phyloP scores from a whole-genome alignment of 768 basidiomycete species.

The Suillus subaureus region DNA sequence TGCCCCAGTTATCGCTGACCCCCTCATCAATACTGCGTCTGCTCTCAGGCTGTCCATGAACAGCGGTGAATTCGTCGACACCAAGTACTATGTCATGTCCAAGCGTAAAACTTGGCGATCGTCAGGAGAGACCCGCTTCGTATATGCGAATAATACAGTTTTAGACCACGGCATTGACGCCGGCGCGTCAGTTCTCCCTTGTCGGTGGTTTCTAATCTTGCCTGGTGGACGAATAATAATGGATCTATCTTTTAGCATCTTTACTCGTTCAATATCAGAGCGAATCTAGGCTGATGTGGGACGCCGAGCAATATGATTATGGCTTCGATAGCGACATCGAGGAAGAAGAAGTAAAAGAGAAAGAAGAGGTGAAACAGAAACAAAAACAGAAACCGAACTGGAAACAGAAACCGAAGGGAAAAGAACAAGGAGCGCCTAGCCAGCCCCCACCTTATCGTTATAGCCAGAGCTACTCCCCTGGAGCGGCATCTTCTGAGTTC shows the following conservation, averaged over 20 bases:
- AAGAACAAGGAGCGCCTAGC: background rate
- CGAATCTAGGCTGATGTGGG: background rate
- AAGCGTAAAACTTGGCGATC: conserved; percentile 12
- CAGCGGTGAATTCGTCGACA: conserved; percentile 28
- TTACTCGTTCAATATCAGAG: background rate
- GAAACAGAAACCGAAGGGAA: too few species aligned
- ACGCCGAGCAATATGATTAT: conserved; percentile 14
- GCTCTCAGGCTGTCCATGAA: conserved; percentile 27
- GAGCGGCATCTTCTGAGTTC: background rate
- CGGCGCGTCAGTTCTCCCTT: background rate
- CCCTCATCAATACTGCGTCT: conserved; percentile 19
- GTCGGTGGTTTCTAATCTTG: background rate
- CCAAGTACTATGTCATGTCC: conserved; percentile 32
- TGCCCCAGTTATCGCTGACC: conserved; percentile 14
- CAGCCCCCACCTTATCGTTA: background rate
- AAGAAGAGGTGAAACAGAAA: too few species aligned
- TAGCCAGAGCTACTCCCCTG: background rate
- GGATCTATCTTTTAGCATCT: background rate
- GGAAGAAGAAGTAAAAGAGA: conserved; percentile 15
- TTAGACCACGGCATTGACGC: background rate
- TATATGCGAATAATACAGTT: conserved; percentile 23
- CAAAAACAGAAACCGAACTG: too few species aligned
- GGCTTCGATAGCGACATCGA: conserved; percentile 35
- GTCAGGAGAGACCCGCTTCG: conserved; percentile 23
- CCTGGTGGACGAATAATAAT: background rate